These are phyloP conservation scores for Apiosordaria backusii DNA, from an alignment of 495 filamentous ascomycete genomes.

Conservation along the genomic window DNA sequence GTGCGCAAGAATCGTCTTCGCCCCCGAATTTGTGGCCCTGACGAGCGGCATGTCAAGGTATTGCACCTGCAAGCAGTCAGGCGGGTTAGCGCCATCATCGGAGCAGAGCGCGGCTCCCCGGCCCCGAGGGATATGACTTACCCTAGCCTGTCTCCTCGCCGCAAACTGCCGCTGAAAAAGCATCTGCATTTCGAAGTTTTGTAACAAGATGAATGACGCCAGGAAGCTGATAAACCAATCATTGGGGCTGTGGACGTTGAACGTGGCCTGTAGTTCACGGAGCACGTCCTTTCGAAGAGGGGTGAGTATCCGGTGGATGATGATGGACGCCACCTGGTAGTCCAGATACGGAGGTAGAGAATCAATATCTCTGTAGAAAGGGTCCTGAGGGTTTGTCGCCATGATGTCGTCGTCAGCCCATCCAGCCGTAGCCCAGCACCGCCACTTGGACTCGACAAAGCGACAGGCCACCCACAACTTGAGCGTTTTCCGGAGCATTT, in stretches of 20 bases:
- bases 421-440: conserved; percentile 31
- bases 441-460: conserved; percentile 39
- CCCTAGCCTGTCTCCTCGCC: conserved; percentile 20
- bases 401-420: conserved; percentile 26
- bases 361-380: conserved; percentile 30
- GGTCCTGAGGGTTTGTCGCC: conserved; percentile 28
- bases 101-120: not conserved
- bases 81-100: conserved; percentile 1
- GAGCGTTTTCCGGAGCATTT: conserved; percentile 34
- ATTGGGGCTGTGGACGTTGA: conserved; percentile 34
- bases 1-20: conserved; percentile 43
- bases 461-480: conserved; percentile 40
- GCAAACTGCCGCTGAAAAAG: conserved; percentile 36
- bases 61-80: conserved; percentile 23
- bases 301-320: conserved; percentile 36
- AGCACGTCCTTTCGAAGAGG: conserved; percentile 34
- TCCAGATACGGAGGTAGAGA: conserved; percentile 37
- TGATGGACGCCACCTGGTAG: conserved; percentile 38
- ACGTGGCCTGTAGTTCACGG: conserved; percentile 28
- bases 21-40: conserved; percentile 39
- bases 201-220: conserved; percentile 37
- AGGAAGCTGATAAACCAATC: conserved; percentile 39
- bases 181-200: conserved; percentile 41
- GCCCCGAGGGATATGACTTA: conserved; percentile 13
- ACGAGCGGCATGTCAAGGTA: conserved; percentile 41